A percentile compares a stretch with the other conserved stretches of the same genome.
phyloP scores from a whole-genome alignment of 1,284 basidiomycete species.

The Tremellales sp. region DNA sequence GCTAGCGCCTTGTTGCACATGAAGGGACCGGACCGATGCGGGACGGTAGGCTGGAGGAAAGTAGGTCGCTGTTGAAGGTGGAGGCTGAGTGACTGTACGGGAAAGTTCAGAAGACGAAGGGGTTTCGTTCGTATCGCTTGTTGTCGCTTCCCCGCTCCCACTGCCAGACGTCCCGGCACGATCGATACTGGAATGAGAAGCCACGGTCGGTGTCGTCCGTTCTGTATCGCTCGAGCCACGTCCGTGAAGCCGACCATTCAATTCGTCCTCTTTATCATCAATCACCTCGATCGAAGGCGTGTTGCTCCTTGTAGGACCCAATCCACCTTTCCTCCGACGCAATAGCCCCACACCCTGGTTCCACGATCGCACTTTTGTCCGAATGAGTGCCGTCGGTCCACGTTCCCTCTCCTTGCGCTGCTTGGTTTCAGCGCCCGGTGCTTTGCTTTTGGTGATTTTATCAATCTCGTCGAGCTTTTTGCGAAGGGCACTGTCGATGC shows the following conservation, averaged over 20 bases:
- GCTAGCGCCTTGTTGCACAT: conserved; percentile 2
- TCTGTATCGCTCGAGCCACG: background rate
- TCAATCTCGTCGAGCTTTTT: conserved; percentile 36
- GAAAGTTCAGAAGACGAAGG: background rate
- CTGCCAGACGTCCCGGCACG: background rate
- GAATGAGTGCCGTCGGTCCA: conserved; percentile 22
- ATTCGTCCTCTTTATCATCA: conserved; percentile 12
- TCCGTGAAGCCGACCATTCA: background rate
- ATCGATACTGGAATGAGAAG: background rate
- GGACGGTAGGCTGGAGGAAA: conserved; percentile 46
- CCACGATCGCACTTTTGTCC: conserved; percentile 37
- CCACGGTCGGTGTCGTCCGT: background rate
- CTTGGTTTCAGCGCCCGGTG: conserved; percentile 3
- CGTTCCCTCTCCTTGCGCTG: conserved; percentile 22
- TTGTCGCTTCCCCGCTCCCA: background rate
- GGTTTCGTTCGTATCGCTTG: background rate
- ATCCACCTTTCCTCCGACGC: conserved; percentile 7
- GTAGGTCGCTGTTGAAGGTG: conserved; percentile 11
- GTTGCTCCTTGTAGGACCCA: background rate
- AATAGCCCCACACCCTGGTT: conserved; percentile 18
- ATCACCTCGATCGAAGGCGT: conserved; percentile 8
- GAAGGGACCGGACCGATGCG: conserved; percentile 32
- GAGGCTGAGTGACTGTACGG: background rate
- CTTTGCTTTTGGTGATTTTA: conserved; percentile 16
- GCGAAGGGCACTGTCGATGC: conserved; percentile 22